Evolutionary conservation across 2,329 filamentous ascomycete genomes (phyloP), one percentile per base, ranked within the genome.

Genomic region (Elsinoe ampelina): DNA sequence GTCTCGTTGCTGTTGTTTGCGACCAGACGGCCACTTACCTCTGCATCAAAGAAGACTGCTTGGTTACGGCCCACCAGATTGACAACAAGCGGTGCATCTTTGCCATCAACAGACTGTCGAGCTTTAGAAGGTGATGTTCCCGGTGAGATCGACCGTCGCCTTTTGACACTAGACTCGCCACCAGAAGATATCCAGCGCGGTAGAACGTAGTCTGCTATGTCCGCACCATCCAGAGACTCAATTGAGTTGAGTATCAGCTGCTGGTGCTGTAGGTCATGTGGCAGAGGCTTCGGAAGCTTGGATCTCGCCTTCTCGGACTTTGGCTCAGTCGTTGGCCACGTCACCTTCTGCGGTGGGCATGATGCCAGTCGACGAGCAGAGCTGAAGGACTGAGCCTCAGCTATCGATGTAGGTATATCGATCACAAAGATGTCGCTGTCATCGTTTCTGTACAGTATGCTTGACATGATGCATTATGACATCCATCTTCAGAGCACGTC

Each of bases 391-490:
- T 90, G 87, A 15, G 80, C 81, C 59, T 81, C 75, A 61, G 86
- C 83, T 38, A 90, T 79, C 1, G 87, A 87, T 15, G 75, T 73
- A 20, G 87, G 86, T 45, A 89, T 80, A 64, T 91, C 87, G 54
- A 90, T 68, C 22, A 89, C 67, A 19, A 81, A 73, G 55, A 84
- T 69, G 45, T 77, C 74, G 50, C 70, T 65, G 3, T 74, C 71
- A 1, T 68, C 63, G 61, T 76, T 82, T 58, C 77, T 73, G 68
- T 79, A 85, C 39, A 86, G 67, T 19, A 85, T 75, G 36, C 55
- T 57, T 17, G 56, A 55, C 42, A 47, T 32, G 26, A 11, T 34
- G 32, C 38, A 41, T 26, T 3, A 26, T 3, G 3, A 26, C 3
- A 26, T 26, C 22, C 22, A 26, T 26, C 22, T 6, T 26, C 22